Percentiles rank a stretch among this genome's conserved stretches.
These are phyloP conservation scores for Schizosaccharomyces versatilis DNA, from an alignment of 1,139 yeast species.

Conservation along the genomic window DNA sequence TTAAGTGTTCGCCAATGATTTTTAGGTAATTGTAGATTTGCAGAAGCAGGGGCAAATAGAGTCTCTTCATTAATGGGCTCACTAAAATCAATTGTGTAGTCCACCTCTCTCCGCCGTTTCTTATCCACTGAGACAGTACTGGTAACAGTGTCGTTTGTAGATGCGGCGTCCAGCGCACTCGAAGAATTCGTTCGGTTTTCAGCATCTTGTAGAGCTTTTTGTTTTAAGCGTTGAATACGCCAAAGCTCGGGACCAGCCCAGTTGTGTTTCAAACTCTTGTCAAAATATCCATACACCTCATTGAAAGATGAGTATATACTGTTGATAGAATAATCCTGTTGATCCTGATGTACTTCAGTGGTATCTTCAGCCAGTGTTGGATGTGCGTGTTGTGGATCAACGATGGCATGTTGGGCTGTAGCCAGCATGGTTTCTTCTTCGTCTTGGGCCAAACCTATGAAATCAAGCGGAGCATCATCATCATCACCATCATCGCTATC, in stretches of 20 bases:
- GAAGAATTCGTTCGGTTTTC: conserved; percentile 15
- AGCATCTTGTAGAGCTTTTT: conserved; percentile 4
- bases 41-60: conserved; percentile 31
- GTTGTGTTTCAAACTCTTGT: conserved; percentile 39
- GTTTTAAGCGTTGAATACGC: conserved; percentile 35
- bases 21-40: conserved; percentile 25
- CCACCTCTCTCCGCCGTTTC: conserved; percentile 19
- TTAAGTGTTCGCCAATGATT: conserved; percentile 24
- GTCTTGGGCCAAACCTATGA: conserved; percentile 7
- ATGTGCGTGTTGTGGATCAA: not conserved
- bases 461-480: not conserved
- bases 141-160: not conserved
- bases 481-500: not conserved
- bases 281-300: conserved; percentile 62
- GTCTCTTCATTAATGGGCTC: conserved; percentile 25
- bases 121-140: conserved; percentile 4
- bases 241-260: conserved; percentile 94
- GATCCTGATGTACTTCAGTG: not conserved
- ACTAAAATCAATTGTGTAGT: conserved; percentile 30
- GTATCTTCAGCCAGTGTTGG: not conserved
- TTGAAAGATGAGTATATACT: conserved; percentile 27
- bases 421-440: conserved; percentile 11
- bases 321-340: not conserved
- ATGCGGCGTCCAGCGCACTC: conserved; percentile 12
- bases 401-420: not conserved